These are phyloP conservation scores for Dimocarpus longan DNA, from an alignment of 345 rosid genomes.

Conservation along the genomic window DNA sequence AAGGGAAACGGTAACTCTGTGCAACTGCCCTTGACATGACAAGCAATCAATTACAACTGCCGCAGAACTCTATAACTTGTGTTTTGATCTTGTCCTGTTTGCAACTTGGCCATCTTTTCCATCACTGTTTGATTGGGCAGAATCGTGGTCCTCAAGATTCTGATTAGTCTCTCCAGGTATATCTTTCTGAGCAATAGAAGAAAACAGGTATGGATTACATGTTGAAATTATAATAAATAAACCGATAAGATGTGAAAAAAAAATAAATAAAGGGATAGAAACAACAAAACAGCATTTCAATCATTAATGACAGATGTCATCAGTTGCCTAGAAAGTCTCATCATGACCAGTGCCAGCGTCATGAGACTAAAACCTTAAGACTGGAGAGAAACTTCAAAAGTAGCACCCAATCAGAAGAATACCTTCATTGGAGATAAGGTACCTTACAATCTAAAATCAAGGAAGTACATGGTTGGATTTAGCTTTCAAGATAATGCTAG, in stretches of 20 bases:
- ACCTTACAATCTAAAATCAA: neutral
- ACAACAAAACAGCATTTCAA: neutral
- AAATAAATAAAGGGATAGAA: neutral
- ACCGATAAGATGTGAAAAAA: neutral
- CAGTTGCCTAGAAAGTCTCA: neutral
- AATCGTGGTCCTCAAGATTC: conserved; percentile 15
- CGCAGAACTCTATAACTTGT: conserved; percentile 23
- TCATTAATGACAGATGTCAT: neutral
- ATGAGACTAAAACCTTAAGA: neutral
- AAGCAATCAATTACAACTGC: conserved; percentile 6
- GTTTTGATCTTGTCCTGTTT: conserved; percentile 37
- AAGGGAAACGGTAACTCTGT: conserved; percentile 10
- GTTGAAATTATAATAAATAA: neutral
- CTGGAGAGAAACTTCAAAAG: neutral
- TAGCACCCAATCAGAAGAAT: neutral
- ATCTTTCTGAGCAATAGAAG: conserved; percentile 20
- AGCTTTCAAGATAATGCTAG: neutral
- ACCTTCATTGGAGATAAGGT: neutral
- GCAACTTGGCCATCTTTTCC: conserved; percentile 16
- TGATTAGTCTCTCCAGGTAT: conserved; percentile 5
- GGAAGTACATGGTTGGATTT: neutral
- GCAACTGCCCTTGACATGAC: neutral
- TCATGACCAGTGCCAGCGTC: neutral
- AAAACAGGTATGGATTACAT: neutral
- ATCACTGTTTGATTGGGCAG: conserved; percentile 3